Evolutionary conservation across 306 rosid genomes (phyloP).

Genomic region (Cicer arietinum): DNA sequence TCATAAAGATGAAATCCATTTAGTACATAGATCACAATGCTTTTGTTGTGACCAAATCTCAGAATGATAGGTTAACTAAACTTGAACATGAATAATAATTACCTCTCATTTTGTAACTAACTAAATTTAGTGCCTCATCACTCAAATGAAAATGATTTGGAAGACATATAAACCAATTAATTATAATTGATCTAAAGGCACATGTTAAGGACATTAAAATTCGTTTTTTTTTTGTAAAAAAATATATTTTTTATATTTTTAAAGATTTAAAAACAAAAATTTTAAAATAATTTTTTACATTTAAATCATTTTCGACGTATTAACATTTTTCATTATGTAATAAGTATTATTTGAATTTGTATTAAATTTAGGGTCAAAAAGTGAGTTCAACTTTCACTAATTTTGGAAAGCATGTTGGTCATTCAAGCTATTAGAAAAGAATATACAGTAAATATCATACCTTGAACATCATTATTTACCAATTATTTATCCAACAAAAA

Average conservation of each 20-base stretch:
- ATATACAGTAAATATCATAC: neutral
- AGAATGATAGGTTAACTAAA: slow-evolving; percentile 14
- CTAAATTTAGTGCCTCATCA: slow-evolving; percentile 43
- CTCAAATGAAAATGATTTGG: slow-evolving; percentile 49
- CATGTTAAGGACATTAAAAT: no score
- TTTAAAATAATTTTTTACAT: no score
- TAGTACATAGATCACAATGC: slow-evolving; percentile 16
- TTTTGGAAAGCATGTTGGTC: slow-evolving; percentile 50
- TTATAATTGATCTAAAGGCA: neutral
- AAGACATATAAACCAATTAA: slow-evolving; percentile 28
- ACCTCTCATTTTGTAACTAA: slow-evolving; percentile 32
- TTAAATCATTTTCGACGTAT: no score
- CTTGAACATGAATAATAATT: slow-evolving; percentile 39
- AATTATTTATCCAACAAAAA: slow-evolving; percentile 59
- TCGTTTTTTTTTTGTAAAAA: neutral
- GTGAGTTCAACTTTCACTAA: slow-evolving; percentile 50
- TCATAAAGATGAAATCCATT: slow-evolving; percentile 32
- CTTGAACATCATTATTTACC: slow-evolving; percentile 49
- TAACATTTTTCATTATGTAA: no score
- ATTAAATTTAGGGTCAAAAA: slow-evolving; percentile 47
- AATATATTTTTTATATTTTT: no score
- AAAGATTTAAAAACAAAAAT: no score
- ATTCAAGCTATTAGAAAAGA: slow-evolving; percentile 42
- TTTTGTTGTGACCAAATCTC: slow-evolving; percentile 46
- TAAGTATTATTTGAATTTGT: neutral